A percentile compares a stretch with the other conserved stretches of the same genome.
phyloP scores from a whole-genome alignment of 768 basidiomycete species.

The Lactifluus echinatus region DNA sequence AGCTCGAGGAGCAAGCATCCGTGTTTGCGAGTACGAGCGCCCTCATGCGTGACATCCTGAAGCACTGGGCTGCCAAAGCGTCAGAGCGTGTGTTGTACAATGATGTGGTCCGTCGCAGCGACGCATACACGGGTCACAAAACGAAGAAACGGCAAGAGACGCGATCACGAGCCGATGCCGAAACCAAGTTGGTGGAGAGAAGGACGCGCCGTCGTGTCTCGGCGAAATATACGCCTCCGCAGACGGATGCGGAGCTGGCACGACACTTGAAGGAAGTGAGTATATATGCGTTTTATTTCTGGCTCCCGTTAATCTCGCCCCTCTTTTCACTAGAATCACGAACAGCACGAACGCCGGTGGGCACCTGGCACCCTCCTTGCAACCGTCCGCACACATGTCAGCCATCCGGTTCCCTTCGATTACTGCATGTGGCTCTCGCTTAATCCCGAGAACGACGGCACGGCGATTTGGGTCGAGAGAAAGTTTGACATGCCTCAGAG shows the following conservation, averaged over 20 bases:
- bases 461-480: conserved; percentile 71
- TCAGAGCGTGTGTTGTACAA: conserved; percentile 12
- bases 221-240: conserved; percentile 40
- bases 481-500: conserved; percentile 66
- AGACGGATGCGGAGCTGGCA: conserved; percentile 58
- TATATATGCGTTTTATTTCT: conserved; percentile 4
- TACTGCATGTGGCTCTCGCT: conserved; percentile 71
- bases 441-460: conserved; percentile 63
- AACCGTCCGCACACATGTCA: conserved; percentile 34
- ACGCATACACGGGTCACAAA: conserved; percentile 48
- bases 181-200: conserved; percentile 21
- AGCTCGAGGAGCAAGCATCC: conserved; percentile 3
- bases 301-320: neutral
- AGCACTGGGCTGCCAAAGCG: conserved; percentile 10
- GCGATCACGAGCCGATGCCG: neutral
- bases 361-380: conserved; percentile 61
- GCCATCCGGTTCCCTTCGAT: conserved; percentile 28
- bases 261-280: conserved; percentile 59
- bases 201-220: conserved; percentile 32
- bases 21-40: conserved; percentile 3
- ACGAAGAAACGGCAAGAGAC: conserved; percentile 25
- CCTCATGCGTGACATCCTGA: conserved; percentile 3
- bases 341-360: conserved; percentile 67
- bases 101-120: conserved; percentile 52
- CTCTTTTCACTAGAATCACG: conserved; percentile 46